Evolutionary conservation across 2,329 filamentous ascomycete genomes (phyloP).

Genomic region (Colletotrichum zoysiae): DNA sequence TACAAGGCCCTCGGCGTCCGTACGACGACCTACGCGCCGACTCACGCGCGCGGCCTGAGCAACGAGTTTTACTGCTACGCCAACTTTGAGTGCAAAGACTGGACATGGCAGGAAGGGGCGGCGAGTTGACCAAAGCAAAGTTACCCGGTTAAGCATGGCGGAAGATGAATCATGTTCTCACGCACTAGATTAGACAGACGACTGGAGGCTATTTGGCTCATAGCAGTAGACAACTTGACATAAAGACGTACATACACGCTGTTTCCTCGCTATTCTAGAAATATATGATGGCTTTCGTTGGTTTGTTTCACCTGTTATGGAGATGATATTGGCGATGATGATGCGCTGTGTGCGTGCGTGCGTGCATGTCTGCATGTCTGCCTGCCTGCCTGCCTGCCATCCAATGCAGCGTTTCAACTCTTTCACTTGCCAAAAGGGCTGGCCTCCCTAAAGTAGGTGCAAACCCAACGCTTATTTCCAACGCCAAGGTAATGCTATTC

Average conservation of each 20-base stretch:
- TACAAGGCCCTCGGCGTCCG: slow-evolving; percentile 73
- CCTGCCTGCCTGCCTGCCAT: slow-evolving; percentile 7
- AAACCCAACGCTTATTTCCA: slow-evolving; percentile 33
- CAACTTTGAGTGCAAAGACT: slow-evolving; percentile 76
- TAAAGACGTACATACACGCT: slow-evolving; percentile 23
- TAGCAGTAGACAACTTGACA: background rate
- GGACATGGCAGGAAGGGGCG: slow-evolving; percentile 55
- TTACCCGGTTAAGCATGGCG: too few species aligned
- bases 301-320: slow-evolving; percentile 14
- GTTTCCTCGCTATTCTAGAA: slow-evolving; percentile 33
- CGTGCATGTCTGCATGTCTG: too few species aligned
- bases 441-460: slow-evolving; percentile 15
- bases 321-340: background rate
- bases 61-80: slow-evolving; percentile 87
- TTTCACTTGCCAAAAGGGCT: slow-evolving; percentile 11
- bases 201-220: background rate
- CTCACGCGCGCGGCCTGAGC: slow-evolving; percentile 78
- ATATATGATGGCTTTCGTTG: slow-evolving; percentile 13
- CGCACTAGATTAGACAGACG: background rate
- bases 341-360: background rate
- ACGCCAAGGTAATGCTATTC: slow-evolving; percentile 38
- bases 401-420: slow-evolving; percentile 19
- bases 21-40: slow-evolving; percentile 76
- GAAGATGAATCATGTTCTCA: background rate
- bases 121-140: slow-evolving; percentile 17